phyloP scores from a whole-genome alignment of 495 filamentous ascomycete genomes.

The Cudoniella acicularis region DNA sequence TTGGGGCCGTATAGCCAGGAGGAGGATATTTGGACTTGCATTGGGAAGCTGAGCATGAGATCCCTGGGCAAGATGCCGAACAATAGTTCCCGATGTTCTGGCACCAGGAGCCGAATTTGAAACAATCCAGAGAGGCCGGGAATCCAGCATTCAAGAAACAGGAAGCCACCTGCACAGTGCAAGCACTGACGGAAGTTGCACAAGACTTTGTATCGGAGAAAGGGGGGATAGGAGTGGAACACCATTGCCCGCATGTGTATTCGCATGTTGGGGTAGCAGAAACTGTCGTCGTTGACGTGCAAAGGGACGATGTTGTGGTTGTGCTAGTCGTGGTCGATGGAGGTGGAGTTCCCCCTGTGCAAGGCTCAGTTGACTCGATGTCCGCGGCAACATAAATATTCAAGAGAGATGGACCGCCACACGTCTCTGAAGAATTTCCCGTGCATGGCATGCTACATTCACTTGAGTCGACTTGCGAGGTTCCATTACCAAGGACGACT shows the following conservation, averaged over 20 bases:
- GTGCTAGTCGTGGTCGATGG: neutral
- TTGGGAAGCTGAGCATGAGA: slow-evolving; percentile 29
- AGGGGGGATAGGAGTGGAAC: slow-evolving; percentile 41
- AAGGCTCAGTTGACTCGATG: slow-evolving; percentile 41
- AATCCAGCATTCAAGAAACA: slow-evolving; percentile 46
- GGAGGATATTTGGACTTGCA: slow-evolving; percentile 38
- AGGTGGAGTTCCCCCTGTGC: slow-evolving; percentile 27
- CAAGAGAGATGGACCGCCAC: slow-evolving; percentile 42
- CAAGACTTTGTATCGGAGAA: slow-evolving; percentile 36
- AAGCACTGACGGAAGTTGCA: slow-evolving; percentile 32
- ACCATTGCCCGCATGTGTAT: slow-evolving; percentile 48
- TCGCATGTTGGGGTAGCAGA: slow-evolving; percentile 42
- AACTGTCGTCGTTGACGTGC: slow-evolving; percentile 32
- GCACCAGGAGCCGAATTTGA: slow-evolving; percentile 43
- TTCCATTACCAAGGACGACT: slow-evolving; percentile 39
- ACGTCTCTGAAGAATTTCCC: slow-evolving; percentile 40
- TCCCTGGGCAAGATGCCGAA: slow-evolving; percentile 19
- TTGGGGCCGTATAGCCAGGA: slow-evolving; percentile 25
- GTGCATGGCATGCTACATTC: slow-evolving; percentile 46
- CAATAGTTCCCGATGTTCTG: slow-evolving; percentile 35
- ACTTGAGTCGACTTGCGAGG: slow-evolving; percentile 25
- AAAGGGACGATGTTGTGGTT: too few relatives aligned
- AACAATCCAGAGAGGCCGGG: slow-evolving; percentile 41
- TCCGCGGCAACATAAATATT: slow-evolving; percentile 39
- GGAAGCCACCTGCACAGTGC: slow-evolving; percentile 38